Percentiles rank a stretch among this genome's conserved stretches.
Conservation (phyloP, 2,329 filamentous ascomycete species). For the Proliferodiscus dingleyae region DNA sequence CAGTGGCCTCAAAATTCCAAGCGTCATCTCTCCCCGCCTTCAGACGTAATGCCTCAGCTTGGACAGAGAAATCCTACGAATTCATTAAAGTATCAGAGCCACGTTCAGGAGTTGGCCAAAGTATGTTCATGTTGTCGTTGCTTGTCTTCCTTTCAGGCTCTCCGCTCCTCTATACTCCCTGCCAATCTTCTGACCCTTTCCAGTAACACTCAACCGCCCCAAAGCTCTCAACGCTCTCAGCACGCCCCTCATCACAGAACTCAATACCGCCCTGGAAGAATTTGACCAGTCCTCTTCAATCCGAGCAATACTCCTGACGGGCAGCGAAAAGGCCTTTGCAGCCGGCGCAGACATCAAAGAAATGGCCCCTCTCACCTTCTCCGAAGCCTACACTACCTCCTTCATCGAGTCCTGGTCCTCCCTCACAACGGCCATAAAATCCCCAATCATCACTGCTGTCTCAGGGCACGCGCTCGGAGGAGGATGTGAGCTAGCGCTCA, state of each 20-base stretch:
- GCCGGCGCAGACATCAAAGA: slow-evolving; percentile 98
- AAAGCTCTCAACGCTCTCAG: slow-evolving; percentile 93
- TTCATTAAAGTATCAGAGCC: slow-evolving; percentile 78
- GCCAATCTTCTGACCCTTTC: too few relatives aligned
- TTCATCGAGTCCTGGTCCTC: slow-evolving; percentile 96
- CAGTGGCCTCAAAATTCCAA: slow-evolving; percentile 29
- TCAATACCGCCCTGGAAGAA: slow-evolving; percentile 70
- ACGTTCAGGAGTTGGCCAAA: slow-evolving; percentile 83
- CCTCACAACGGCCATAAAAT: slow-evolving; percentile 79
- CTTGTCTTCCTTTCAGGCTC: background rate
- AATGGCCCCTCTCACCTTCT: slow-evolving; percentile 90
- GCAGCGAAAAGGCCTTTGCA: slow-evolving; percentile 84
- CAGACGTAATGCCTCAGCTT: slow-evolving; percentile 25
- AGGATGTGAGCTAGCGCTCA: slow-evolving; percentile 94
- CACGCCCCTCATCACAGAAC: slow-evolving; percentile 83
- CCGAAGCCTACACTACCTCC: slow-evolving; percentile 77
- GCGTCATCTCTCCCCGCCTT: slow-evolving; percentile 26
- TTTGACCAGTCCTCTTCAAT: slow-evolving; percentile 68
- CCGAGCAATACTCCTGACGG: slow-evolving; percentile 78
- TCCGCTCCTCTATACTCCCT: too few relatives aligned
- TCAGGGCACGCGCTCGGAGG: slow-evolving; percentile 93
- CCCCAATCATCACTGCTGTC: slow-evolving; percentile 89
- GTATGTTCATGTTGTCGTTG: slow-evolving; percentile 44
- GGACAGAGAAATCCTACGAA: slow-evolving; percentile 55
- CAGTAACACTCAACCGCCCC: slow-evolving; percentile 89